Base-by-base conservation (phyloP, 2,329 filamentous ascomycete genomes). In the Calcarisporium arbuscula region DNA sequence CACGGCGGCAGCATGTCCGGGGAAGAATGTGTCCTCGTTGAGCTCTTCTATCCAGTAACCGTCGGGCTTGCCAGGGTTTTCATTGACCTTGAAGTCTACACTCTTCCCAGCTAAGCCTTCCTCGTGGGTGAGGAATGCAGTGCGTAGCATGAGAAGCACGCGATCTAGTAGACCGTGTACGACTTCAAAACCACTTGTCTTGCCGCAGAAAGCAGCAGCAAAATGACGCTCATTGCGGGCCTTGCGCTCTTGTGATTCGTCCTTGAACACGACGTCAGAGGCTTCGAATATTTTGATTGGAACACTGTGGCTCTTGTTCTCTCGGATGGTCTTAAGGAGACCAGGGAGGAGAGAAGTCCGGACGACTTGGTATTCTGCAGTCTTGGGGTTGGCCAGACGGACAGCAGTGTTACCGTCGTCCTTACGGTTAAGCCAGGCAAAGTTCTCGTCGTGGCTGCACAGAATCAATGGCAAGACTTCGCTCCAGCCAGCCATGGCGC, bases 381-480 rank as follows among this genome's bases (percentile, higher is more conserved):
- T 94, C 69, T 95, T 95, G 36, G 89, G 89, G 60, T 95, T 95
- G 44, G 85, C 85, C 26, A 95, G 80, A 50, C 79, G 81, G 47
- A 95, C 78, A 19, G 86, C 88, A 0, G 82, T 87, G 39, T 74
- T 81, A 44, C 86, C 86, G 51, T 94, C 85, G 48, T 95, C 89
- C 54, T 80, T 80, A 54, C 88, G 82, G 65, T 95, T 95, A 11
- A 98, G 70, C 84, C 86, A 95, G 40, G 74, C 82, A 59, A 96
- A 98, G 68, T 98, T 98, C 72, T 98, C 92, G 54, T 96, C 90
- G 60, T 95, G 88, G 29, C 87, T 94, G 72, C 92, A 98, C 36
- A 98, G 77, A 48, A 95, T 96, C 19, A 98, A 72, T 18, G 92
- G 90, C 76, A 98, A 82, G 36, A 95, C 90, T 67, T 98, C 92